phyloP scores from a whole-genome alignment of 2,329 filamentous ascomycete species.

The Fusarium miscanthi region DNA sequence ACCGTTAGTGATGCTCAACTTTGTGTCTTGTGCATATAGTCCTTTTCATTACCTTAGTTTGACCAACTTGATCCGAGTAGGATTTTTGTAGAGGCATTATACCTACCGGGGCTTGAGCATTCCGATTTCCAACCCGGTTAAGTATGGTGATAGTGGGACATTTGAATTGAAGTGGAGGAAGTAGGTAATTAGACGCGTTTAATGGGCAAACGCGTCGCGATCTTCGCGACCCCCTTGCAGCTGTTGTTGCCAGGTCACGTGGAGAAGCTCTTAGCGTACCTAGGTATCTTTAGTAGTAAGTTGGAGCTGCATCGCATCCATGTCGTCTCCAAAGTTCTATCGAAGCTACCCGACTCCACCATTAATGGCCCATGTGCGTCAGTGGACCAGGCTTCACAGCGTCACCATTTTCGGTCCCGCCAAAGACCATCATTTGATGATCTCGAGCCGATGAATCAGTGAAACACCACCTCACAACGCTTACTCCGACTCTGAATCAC shows the following conservation, averaged over 20 bases:
- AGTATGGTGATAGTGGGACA: conserved; percentile 29
- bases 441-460: conserved; percentile 1
- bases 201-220: conserved; percentile 44
- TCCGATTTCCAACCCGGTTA: conserved; percentile 21
- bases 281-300: not conserved
- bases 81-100: conserved; percentile 56
- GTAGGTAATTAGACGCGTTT: conserved; percentile 41
- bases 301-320: conserved; percentile 16
- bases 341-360: conserved; percentile 10
- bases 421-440: conserved; percentile 35
- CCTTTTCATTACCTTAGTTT: conserved; percentile 48
- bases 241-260: conserved; percentile 42
- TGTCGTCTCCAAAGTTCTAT: conserved; percentile 30
- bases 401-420: conserved; percentile 40
- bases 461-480: not conserved
- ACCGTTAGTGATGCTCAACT: conserved; percentile 15
- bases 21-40: not conserved
- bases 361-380: conserved; percentile 16
- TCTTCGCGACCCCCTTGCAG: conserved; percentile 22
- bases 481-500: not conserved
- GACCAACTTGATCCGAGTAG: conserved; percentile 52
- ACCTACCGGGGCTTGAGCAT: conserved; percentile 32
- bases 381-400: conserved; percentile 32
- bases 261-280: conserved; percentile 31
- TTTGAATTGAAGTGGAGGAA: conserved; percentile 20